Evolutionary conservation across 1,284 basidiomycete genomes (phyloP).

Genomic region (Boletus mariae): DNA sequence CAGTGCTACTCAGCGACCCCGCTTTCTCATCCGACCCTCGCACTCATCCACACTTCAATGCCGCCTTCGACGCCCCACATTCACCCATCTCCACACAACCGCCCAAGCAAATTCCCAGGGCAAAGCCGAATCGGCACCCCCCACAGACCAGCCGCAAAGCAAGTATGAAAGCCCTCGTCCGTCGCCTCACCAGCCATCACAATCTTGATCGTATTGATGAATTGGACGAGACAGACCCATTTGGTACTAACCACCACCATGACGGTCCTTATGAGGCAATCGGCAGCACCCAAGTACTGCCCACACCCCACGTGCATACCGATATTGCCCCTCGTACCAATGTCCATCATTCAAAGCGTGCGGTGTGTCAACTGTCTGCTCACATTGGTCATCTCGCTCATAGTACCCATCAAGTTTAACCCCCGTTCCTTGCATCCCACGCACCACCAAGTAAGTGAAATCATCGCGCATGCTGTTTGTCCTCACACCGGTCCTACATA

Average conservation of each 20-base stretch:
- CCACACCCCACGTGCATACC: neutral
- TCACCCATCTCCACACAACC: neutral
- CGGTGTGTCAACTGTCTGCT: constrained; percentile 23
- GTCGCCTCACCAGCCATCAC: constrained; percentile 29
- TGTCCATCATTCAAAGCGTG: neutral
- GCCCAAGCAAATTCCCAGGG: neutral
- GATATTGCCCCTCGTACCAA: constrained; percentile 3
- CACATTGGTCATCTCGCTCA: constrained; percentile 9
- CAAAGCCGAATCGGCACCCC: neutral
- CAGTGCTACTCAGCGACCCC: constrained; percentile 41
- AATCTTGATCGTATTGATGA: constrained; percentile 71
- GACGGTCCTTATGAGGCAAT: constrained; percentile 66
- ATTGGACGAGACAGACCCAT: constrained; percentile 66
- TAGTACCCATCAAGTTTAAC: constrained; percentile 11
- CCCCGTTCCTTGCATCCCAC: constrained; percentile 3
- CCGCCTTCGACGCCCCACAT: neutral
- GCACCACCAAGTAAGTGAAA: constrained; percentile 19
- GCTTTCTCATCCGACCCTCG: constrained; percentile 55
- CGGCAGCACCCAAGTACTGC: constrained; percentile 10
- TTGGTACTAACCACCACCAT: constrained; percentile 60
- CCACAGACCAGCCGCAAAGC: constrained; percentile 8
- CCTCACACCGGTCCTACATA: constrained; percentile 14
- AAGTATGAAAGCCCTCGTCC: constrained; percentile 29
- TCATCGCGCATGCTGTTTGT: neutral
- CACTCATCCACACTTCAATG: constrained; percentile 40